These are phyloP conservation scores for Cystoderma amianthinum DNA, from an alignment of 768 basidiomycete species.

Conservation along the genomic window DNA sequence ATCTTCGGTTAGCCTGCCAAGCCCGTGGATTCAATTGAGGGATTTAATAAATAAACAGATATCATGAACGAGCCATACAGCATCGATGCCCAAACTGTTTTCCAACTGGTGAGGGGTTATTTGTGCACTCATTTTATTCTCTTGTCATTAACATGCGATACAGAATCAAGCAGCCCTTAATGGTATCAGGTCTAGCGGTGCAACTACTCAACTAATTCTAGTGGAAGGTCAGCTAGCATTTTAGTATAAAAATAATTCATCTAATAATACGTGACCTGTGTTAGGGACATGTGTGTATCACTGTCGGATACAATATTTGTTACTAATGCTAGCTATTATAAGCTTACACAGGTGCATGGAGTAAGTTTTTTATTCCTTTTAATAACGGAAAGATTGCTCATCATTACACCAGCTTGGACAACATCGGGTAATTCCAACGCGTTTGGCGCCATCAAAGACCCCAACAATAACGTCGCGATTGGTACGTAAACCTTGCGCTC, in stretches of 20 bases:
- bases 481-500: slow-evolving; percentile 32
- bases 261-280: not conserved
- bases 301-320: not conserved
- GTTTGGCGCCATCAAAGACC: slow-evolving; percentile 38
- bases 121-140: slow-evolving; percentile 2
- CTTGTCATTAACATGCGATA: slow-evolving; percentile 2
- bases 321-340: slow-evolving; percentile 9
- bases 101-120: slow-evolving; percentile 35
- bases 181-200: slow-evolving; percentile 56
- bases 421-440: slow-evolving; percentile 3
- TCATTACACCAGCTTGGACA: slow-evolving; percentile 1
- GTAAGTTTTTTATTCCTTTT: slow-evolving; percentile 1
- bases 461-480: slow-evolving; percentile 56
- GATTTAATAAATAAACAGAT: slow-evolving; percentile 16
- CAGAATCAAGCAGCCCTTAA: slow-evolving; percentile 62
- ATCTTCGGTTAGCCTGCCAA: slow-evolving; percentile 38
- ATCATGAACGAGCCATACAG: slow-evolving; percentile 63
- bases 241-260: not conserved
- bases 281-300: slow-evolving; percentile 11
- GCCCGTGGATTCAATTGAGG: not conserved
- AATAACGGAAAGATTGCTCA: not conserved
- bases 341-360: slow-evolving; percentile 57
- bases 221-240: slow-evolving; percentile 27
- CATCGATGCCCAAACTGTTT: slow-evolving; percentile 45
- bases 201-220: slow-evolving; percentile 46